Base-by-base conservation (phyloP, 495 filamentous ascomycete genomes). In the Podospora tetraspora region DNA sequence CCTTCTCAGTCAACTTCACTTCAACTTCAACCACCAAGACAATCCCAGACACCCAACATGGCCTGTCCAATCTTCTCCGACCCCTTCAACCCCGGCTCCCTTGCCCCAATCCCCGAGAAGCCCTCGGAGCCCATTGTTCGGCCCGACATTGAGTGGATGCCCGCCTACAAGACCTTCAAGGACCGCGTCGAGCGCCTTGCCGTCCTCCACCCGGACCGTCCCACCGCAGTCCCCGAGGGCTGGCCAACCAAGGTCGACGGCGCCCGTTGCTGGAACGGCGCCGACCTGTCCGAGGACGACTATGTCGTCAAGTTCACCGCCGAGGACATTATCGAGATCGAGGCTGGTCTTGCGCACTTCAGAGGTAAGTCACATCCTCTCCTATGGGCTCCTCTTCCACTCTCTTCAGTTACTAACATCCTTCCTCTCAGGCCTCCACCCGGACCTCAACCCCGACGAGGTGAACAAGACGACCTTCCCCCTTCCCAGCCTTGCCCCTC, bases 91-190 rank as follows among this genome's bases (percentile, higher is more conserved):
- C 27, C 59, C 6, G 57, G 25, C 23, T 12, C 32, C 34, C 27
- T 22, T 3, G 37, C 59, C 37, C 9, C 62, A 0, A 61, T 62
- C 1, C 56, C 61, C 12, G 37, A 62, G 13, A 59, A 37, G 21
- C 16, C 37, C 13, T 19, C 30, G 3, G 56, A 66, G n/a, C 69
- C 67, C 24, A 73, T 71, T 16, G 34, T 68, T 12, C 61, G 75
- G 4, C 75, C 75, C 22, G 70, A 75, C 37, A 77, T 75, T 56
- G 69, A 68, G 2, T 77, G 75, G 75, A 70, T 75, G n/a, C 75
- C 75, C 3, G 71, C 70, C 2, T 72, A 70, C 70, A 75, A 77
- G 66, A 69, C 71, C 43, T 75, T 64, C 70, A 72, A 70, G 59
- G 68, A 75, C 56, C 72, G 75, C 7, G 75, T 74, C 16, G 70